These are phyloP conservation scores for Globisporangium abappressorium DNA, from an alignment of 352 stramenopile genomes.

Conservation along the genomic window DNA sequence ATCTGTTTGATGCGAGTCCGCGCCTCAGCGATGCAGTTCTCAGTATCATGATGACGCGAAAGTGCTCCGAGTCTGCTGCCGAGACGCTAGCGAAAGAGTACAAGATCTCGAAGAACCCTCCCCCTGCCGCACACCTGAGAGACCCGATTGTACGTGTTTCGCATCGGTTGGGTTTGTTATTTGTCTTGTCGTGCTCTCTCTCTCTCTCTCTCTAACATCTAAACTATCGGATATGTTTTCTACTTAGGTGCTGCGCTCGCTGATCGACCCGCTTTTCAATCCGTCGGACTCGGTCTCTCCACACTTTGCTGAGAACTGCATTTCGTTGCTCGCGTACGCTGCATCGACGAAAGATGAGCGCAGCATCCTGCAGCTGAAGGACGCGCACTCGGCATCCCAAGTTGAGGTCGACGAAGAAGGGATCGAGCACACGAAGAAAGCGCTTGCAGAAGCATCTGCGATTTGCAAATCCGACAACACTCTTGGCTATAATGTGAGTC, in stretches of 20 bases:
- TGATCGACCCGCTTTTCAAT: slow-evolving; percentile 83
- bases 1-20: slow-evolving; percentile 53
- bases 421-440: slow-evolving; percentile 62
- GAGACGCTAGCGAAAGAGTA: slow-evolving; percentile 76
- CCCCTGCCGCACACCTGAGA: slow-evolving; percentile 65
- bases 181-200: neutral
- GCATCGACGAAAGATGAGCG: slow-evolving; percentile 75
- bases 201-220: neutral
- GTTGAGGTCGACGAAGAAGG: slow-evolving; percentile 49
- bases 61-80: slow-evolving; percentile 56
- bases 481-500: slow-evolving; percentile 81
- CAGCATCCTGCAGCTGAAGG: slow-evolving; percentile 57
- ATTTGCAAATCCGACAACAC: slow-evolving; percentile 86
- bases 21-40: slow-evolving; percentile 68
- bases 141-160: slow-evolving; percentile 56
- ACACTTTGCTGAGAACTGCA: slow-evolving; percentile 64
- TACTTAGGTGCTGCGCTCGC: slow-evolving; percentile 64
- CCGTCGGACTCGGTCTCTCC: slow-evolving; percentile 57
- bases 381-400: slow-evolving; percentile 20
- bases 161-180: neutral
- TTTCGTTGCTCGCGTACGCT: slow-evolving; percentile 70
- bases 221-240: neutral
- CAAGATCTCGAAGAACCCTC: slow-evolving; percentile 34
- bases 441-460: slow-evolving; percentile 64
- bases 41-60: slow-evolving; percentile 73